phyloP scores from a whole-genome alignment of 805 yeast genomes.

The Starmerella kuoi region DNA sequence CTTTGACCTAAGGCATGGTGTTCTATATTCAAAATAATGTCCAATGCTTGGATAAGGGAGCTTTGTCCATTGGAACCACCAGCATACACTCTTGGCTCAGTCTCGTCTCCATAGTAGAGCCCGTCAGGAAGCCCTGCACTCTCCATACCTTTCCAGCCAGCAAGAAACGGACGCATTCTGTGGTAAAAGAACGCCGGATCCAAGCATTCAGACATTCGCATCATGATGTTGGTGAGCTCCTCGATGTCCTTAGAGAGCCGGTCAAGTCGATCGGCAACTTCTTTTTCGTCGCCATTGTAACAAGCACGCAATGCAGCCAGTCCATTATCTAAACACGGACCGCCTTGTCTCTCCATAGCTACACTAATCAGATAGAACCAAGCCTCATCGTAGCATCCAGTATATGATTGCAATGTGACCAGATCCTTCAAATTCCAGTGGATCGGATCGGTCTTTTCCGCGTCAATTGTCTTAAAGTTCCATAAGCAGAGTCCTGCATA shows the following conservation, averaged over 20 bases:
- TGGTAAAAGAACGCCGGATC: conserved; percentile 86
- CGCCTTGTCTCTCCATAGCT: conserved; percentile 73
- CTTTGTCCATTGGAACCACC: conserved; percentile 96
- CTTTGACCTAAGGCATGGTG: conserved; percentile 69
- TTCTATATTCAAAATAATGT: conserved; percentile 58
- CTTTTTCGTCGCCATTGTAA: conserved; percentile 34
- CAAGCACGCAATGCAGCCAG: conserved; percentile 51
- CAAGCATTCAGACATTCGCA: conserved; percentile 84
- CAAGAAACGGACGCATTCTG: conserved; percentile 75
- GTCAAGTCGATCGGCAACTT: conserved; percentile 41
- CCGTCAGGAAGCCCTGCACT: conserved; percentile 75
- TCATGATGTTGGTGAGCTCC: conserved; percentile 54
- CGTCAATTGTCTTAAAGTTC: conserved; percentile 53
- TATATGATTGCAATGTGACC: conserved; percentile 70
- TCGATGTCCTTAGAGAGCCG: conserved; percentile 64
- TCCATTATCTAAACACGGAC: conserved; percentile 55
- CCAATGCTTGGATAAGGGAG: conserved; percentile 77
- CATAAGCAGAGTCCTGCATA: conserved; percentile 80
- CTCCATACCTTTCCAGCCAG: conserved; percentile 90
- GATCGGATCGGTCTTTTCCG: conserved; percentile 35
- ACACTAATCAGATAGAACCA: conserved; percentile 91
- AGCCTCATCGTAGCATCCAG: conserved; percentile 81
- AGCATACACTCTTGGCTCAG: conserved; percentile 43
- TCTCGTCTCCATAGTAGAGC: conserved; percentile 59
- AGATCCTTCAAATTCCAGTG: conserved; percentile 51